Base-by-base conservation (phyloP, 1,284 basidiomycete species). In the Ganoderma multipileum region DNA sequence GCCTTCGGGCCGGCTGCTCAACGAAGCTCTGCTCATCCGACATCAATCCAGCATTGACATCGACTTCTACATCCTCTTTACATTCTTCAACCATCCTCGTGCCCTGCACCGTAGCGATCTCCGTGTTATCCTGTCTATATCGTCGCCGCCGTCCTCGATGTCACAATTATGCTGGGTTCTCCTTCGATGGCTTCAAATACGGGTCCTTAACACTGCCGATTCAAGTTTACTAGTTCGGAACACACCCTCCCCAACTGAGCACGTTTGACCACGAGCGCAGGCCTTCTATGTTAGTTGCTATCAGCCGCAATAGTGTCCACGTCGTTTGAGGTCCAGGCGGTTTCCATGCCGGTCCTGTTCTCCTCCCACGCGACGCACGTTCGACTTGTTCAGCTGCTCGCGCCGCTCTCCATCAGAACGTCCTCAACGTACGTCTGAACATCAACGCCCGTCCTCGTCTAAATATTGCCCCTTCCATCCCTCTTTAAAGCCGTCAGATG, bases 331-430 rank as follows among this genome's bases (percentile, higher is more conserved):
- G 4, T n/a, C 23, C 58, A 41, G 38, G 58, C 58, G n/a, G 36
- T 41, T 60, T 39, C 58, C 58, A 36, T 39, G 33, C 33, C 20
- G 14, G 58, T 41, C 38, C 14, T 16, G 26, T 12, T 52, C n/a
- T 7, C 63, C 64, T 61, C 52, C 58, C 67, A 68, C 57, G 63
- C 67, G 65, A 67, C 71, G 69, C 71, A 72, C 69, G 71, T 72
- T 72, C 65, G 69, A 63, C 23, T 57, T 39, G 50, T 59, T 50
- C 62, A 44, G 61, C 52, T 57, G 64, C 38, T 14, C 7, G 7
- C 38, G 38, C 38, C 38, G 38, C 33, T 28, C 41, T 23, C 64
- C 66, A 65, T 66, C 64, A 63, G 30, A 47, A 47, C 36, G 54
- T 26, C 16, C 47, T 41, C 33, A 33, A 58, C 55, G 18, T n/a